A percentile compares a stretch with the other conserved stretches of the same genome.
Conservation (phyloP, 331 rosid species). For the Acacia pycnantha region DNA sequence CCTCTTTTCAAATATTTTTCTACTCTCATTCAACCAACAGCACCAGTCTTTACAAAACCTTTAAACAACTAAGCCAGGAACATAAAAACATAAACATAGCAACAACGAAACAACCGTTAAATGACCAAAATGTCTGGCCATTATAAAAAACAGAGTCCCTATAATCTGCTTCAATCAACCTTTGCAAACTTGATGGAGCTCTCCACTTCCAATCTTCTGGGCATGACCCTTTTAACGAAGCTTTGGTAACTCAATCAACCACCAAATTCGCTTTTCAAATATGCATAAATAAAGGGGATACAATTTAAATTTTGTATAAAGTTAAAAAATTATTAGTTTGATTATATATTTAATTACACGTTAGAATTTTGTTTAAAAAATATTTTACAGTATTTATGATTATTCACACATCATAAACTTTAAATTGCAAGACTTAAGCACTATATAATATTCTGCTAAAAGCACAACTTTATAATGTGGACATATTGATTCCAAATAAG, state of each 20-base stretch:
- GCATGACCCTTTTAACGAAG: too few relatives aligned
- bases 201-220: too few relatives aligned
- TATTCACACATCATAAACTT: background rate
- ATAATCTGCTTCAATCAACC: too few relatives aligned
- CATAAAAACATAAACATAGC: too few relatives aligned
- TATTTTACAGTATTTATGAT: background rate
- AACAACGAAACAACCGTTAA: too few relatives aligned
- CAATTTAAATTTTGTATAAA: background rate
- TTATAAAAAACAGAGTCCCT: too few relatives aligned
- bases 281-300: background rate
- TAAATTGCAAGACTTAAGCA: background rate
- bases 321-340: background rate
- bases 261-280: background rate
- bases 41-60: too few relatives aligned
- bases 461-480: background rate
- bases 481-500: background rate
- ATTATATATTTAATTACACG: background rate
- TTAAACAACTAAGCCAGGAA: too few relatives aligned
- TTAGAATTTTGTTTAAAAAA: background rate
- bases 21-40: too few relatives aligned
- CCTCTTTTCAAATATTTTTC: background rate
- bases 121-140: too few relatives aligned
- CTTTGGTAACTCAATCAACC: too few relatives aligned
- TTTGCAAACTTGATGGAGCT: too few relatives aligned
- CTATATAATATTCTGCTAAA: background rate